These are phyloP conservation scores for Globomyces sp. DNA, from an alignment of 371 early-diverging fungal species.

Conservation along the genomic window DNA sequence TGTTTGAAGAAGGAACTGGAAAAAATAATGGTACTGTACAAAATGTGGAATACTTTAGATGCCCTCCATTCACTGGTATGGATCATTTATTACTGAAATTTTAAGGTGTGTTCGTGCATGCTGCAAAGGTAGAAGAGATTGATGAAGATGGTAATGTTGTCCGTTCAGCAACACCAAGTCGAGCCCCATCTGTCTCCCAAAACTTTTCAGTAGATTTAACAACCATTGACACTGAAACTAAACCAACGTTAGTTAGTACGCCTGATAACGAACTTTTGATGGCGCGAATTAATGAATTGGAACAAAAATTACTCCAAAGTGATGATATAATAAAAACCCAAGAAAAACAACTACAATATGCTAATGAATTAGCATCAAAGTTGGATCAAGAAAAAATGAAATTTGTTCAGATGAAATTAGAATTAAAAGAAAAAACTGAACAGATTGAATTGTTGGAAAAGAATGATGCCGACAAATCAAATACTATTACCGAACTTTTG, in stretches of 20 bases:
- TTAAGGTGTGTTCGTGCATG: constrained; percentile 8
- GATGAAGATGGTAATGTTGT: neutral
- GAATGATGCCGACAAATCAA: constrained; percentile 2
- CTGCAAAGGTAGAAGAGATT: neutral
- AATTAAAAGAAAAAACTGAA: neutral
- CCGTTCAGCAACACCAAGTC: neutral
- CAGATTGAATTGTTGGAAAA: neutral
- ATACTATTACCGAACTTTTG: neutral
- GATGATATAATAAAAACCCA: constrained; percentile 8
- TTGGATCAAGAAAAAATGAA: constrained; percentile 1
- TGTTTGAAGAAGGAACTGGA: constrained; percentile 14
- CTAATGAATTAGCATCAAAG: constrained; percentile 4
- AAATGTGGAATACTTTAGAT: constrained; percentile 5
- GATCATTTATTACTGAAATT: neutral
- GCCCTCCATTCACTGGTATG: constrained; percentile 7
- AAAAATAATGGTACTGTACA: constrained; percentile 8
- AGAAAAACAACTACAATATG: neutral
- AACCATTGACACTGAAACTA: neutral
- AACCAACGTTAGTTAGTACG: neutral
- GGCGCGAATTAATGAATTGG: neutral
- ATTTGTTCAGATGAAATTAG: neutral
- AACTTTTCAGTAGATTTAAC: neutral
- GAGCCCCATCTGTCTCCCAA: neutral
- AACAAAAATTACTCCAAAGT: neutral
- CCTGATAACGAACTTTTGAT: neutral